phyloP scores from a whole-genome alignment of 2,329 filamentous ascomycete species.

The Pezicula radicicola region DNA sequence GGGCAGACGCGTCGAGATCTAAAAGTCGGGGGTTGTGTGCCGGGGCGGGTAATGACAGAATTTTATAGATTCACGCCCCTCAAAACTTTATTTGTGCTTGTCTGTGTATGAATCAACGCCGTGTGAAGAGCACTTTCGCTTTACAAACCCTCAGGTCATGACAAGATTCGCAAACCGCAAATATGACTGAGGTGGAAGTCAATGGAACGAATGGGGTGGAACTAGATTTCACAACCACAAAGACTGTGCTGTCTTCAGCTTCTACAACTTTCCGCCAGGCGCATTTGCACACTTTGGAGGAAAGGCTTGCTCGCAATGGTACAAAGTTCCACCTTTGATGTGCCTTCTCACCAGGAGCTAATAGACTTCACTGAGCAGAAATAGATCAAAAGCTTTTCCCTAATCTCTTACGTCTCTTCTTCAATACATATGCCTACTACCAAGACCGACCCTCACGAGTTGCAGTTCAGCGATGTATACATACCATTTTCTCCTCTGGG shows the following conservation, averaged over 20 bases:
- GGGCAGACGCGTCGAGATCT: not conserved
- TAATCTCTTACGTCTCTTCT: slow-evolving; percentile 67
- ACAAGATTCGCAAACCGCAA: slow-evolving; percentile 28
- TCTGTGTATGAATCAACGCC: not conserved
- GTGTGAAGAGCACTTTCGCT: not conserved
- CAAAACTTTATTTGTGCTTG: no score
- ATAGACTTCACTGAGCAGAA: slow-evolving; percentile 20
- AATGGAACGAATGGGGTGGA: slow-evolving; percentile 43
- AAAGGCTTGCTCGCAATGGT: slow-evolving; percentile 55
- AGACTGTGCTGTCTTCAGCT: slow-evolving; percentile 55
- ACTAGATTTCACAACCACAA: slow-evolving; percentile 49
- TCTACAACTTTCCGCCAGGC: slow-evolving; percentile 56
- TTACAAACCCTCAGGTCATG: slow-evolving; percentile 19
- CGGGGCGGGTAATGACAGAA: not conserved
- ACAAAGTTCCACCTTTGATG: slow-evolving; percentile 18
- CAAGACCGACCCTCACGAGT: slow-evolving; percentile 79
- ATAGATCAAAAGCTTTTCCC: slow-evolving; percentile 40
- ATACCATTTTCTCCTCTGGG: slow-evolving; percentile 58
- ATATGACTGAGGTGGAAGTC: slow-evolving; percentile 48
- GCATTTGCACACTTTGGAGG: slow-evolving; percentile 53
- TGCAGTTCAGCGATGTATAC: slow-evolving; percentile 79
- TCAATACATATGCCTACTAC: slow-evolving; percentile 86
- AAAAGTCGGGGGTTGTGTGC: not conserved
- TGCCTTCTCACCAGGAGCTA: slow-evolving; percentile 7
- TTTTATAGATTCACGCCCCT: not conserved